Base-by-base conservation (phyloP, 106 monocot species). In the Platanthera zijinensis region DNA sequence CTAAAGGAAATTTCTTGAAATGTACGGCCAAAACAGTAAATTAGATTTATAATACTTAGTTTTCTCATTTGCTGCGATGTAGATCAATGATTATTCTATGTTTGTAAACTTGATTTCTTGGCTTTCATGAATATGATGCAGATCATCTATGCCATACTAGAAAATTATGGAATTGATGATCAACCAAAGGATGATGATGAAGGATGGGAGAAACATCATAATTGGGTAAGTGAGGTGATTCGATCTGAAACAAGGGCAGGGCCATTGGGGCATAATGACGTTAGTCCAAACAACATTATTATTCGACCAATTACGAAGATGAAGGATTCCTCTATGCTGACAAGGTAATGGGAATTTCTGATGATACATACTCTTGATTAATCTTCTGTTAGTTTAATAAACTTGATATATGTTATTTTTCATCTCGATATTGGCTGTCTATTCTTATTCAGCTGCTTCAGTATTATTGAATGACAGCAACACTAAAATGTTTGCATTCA, bases 191-290 rank as follows among this genome's bases (percentile, higher is more conserved):
- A 76, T 63, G 79, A 49, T 78, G 81, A 75, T 78, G 87, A 80
- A 51, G 80, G 84, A 81, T 77, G 48, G 64, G 83, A 76, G 10
- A 56, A 88, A 21, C 81, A 85, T 59, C 93, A 89, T 80, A 86
- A 94, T 75, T 97, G 97, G 97, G 97, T 97, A 74, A 84, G 89
- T 87, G 93, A 93, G 84, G 89, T 97, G 63, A 88, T 89, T 84
- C 81, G 96, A 80, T 84, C 79, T 79, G 91, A 93, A 84, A 80
- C 64, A 32, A 81, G 87, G 87, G 78, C 50, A 76, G 77, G 77
- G 56, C 21, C 76, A 63, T 78, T 57, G 52, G 67, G 83, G 77
- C 62, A 69, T 19, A 77, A 25, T 82, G 87, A 87, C 81, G 75
- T 81, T 51, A 84, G 80, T 71, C 78, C 48, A 56, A 69, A 45